Evolutionary conservation across 257 asterid genomes (phyloP).

Genomic region (Solanum neorickii): DNA sequence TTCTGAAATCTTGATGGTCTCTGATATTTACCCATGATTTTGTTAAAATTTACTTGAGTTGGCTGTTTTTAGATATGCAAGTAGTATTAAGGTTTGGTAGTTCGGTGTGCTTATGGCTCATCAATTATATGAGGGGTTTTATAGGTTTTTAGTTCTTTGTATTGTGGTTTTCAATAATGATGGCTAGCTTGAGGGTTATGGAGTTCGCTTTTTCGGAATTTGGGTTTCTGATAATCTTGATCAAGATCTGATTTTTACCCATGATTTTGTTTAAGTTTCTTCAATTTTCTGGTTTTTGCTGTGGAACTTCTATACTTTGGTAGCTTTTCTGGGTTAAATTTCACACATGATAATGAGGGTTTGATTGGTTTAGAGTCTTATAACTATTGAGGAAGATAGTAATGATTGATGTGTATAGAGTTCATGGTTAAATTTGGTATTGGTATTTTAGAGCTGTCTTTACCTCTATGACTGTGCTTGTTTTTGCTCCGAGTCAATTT

Average conservation of each 20-base stretch:
- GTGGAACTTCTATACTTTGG: background rate
- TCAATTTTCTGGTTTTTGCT: background rate
- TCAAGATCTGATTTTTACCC: constrained; percentile 8
- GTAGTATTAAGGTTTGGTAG: background rate
- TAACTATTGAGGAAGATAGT: background rate
- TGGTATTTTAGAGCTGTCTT: background rate
- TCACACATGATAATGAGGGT: background rate
- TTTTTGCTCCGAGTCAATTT: background rate
- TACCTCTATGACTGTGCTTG: background rate
- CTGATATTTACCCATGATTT: background rate
- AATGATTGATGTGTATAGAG: background rate
- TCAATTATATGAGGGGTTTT: background rate
- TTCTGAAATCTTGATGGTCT: constrained; percentile 27
- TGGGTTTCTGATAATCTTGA: constrained; percentile 19
- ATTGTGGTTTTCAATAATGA: background rate
- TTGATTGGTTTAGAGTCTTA: background rate
- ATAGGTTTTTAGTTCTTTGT: background rate
- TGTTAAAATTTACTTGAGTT: background rate
- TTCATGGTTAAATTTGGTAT: background rate
- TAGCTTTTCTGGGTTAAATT: background rate
- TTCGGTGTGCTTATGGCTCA: background rate
- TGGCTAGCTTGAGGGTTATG: background rate
- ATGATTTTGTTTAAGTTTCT: background rate
- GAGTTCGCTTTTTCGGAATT: background rate
- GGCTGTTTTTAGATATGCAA: background rate